Evolutionary conservation across 2,329 filamentous ascomycete species (phyloP).

Genomic region (Blastomyces percursus): DNA sequence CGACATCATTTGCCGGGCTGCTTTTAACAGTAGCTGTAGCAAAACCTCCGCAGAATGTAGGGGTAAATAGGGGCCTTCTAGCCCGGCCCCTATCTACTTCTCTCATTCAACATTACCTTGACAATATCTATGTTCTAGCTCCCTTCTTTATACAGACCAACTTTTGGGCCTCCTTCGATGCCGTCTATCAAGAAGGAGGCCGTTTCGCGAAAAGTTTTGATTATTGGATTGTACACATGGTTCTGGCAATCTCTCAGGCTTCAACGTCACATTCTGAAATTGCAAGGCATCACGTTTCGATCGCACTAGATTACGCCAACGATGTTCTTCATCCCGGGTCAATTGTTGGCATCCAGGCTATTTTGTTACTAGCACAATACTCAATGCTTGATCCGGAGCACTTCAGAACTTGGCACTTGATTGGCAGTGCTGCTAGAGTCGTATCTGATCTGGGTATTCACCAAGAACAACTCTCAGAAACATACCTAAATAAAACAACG

Average conservation of each 20-base stretch:
- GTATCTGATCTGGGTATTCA: slow-evolving; percentile 85
- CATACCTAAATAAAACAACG: slow-evolving; percentile 54
- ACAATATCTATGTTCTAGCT: slow-evolving; percentile 66
- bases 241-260: slow-evolving; percentile 70
- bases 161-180: slow-evolving; percentile 67
- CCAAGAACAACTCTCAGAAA: slow-evolving; percentile 70
- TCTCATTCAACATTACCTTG: slow-evolving; percentile 73
- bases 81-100: slow-evolving; percentile 55
- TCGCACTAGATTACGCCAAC: slow-evolving; percentile 67
- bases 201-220: slow-evolving; percentile 56
- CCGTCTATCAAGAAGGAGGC: slow-evolving; percentile 62
- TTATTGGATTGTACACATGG: slow-evolving; percentile 79
- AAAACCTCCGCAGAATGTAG: slow-evolving; percentile 55
- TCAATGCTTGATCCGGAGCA: slow-evolving; percentile 80
- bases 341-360: slow-evolving; percentile 72
- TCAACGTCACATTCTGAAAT: slow-evolving; percentile 59
- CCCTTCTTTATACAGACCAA: slow-evolving; percentile 73
- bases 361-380: slow-evolving; percentile 78
- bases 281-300: slow-evolving; percentile 49
- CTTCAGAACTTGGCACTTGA: slow-evolving; percentile 88
- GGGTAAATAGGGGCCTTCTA: slow-evolving; percentile 50
- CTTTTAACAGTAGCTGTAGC: slow-evolving; percentile 74
- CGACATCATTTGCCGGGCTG: slow-evolving; percentile 85
- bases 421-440: slow-evolving; percentile 79
- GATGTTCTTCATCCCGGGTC: slow-evolving; percentile 76